Conservation (phyloP, 768 basidiomycete genomes). For the Candolleomyces aberdarensis region DNA sequence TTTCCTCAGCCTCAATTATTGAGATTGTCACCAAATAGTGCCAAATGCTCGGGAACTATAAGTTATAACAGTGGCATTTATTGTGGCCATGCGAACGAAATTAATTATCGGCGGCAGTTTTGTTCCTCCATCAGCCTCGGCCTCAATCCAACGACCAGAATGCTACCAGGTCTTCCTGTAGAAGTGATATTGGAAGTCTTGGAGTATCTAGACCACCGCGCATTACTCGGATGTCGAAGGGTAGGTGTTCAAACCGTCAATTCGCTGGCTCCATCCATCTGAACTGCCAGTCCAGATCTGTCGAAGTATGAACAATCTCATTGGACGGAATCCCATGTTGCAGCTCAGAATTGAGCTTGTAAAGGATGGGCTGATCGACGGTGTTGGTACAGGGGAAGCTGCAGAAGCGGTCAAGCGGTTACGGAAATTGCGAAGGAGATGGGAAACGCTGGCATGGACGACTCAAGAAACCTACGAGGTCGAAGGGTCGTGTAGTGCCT, state of each 20-base stretch:
- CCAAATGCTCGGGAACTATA: no score
- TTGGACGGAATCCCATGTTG: background rate
- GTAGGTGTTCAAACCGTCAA: background rate
- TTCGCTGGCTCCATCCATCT: background rate
- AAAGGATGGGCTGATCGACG: background rate
- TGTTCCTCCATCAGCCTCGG: no score
- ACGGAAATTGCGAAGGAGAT: background rate
- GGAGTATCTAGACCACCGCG: background rate
- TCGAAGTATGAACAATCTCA: background rate
- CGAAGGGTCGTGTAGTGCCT: constrained; percentile 34
- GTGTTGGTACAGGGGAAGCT: background rate
- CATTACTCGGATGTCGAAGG: background rate
- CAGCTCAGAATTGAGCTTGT: background rate
- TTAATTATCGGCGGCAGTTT: no score
- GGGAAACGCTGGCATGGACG: background rate
- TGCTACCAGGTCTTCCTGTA: background rate
- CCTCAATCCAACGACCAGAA: background rate
- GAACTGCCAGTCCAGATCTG: background rate
- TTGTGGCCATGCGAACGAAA: no score
- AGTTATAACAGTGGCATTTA: no score
- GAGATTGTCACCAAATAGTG: no score
- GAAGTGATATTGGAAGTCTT: background rate
- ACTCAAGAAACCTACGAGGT: constrained; percentile 1
- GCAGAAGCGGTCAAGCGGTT: background rate
- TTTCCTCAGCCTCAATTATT: no score